A percentile compares a stretch with the other conserved stretches of the same genome.
Evolutionary conservation across 2,329 filamentous ascomycete genomes (phyloP).

Genomic region (Paecilomyces sp.): DNA sequence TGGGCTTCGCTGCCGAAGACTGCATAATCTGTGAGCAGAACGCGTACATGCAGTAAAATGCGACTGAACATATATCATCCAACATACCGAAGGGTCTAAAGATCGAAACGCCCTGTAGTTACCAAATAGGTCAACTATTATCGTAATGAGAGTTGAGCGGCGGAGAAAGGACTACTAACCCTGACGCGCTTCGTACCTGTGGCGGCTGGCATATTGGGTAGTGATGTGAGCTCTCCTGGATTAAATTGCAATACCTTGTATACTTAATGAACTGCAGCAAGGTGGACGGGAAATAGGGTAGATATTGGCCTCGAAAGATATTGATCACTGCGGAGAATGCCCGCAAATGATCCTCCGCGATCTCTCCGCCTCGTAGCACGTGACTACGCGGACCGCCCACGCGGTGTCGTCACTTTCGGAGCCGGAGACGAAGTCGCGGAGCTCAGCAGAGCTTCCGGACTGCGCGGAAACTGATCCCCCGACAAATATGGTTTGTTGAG

Average conservation of each 20-base stretch:
- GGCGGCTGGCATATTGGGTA: conserved; percentile 44
- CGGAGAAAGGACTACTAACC: conserved; percentile 20
- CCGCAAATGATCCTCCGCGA: not conserved
- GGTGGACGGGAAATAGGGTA: not conserved
- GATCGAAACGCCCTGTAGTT: conserved; percentile 35
- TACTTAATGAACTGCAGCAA: not conserved
- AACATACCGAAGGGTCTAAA: conserved; percentile 40
- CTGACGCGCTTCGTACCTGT: conserved; percentile 49
- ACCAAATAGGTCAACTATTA: conserved; percentile 13
- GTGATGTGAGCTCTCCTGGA: not conserved
- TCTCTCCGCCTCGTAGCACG: not conserved
- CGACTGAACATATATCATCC: not conserved
- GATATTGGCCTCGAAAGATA: not conserved
- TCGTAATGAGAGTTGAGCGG: not conserved
- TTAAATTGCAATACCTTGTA: not conserved
- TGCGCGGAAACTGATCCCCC: conserved; percentile 12
- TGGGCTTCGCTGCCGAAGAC: conserved; percentile 74
- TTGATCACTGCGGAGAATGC: not conserved
- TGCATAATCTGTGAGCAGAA: conserved; percentile 28
- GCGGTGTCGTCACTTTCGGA: conserved; percentile 5
- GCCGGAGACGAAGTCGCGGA: not conserved
- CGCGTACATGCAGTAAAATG: not conserved
- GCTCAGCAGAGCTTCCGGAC: conserved; percentile 2
- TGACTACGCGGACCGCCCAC: not conserved
- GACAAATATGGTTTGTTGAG: conserved; percentile 7